Conservation (phyloP, 2,329 filamentous ascomycete genomes). For the Basipetospora chlamydospora region DNA sequence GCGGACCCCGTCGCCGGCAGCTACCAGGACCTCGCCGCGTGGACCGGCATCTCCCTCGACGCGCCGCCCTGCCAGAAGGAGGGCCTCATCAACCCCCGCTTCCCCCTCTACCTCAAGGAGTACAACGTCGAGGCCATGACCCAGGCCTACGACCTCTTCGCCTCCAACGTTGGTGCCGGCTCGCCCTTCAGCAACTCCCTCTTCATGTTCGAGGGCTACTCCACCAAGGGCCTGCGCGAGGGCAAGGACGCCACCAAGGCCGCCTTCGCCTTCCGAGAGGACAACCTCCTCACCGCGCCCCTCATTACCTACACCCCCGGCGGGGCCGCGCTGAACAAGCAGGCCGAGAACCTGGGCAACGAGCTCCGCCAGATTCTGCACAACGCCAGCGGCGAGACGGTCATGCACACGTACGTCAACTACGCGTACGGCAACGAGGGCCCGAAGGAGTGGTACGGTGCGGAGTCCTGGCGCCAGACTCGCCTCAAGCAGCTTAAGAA, state of each 20-base stretch:
- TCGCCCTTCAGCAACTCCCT: constrained; percentile 19
- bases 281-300: constrained; percentile 26
- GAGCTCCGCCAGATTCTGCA: constrained; percentile 22
- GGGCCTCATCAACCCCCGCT: constrained; percentile 23
- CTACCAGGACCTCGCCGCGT: constrained; percentile 28
- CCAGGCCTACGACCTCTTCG: constrained; percentile 19
- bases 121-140: constrained; percentile 20
- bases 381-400: constrained; percentile 15
- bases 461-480: constrained; percentile 27
- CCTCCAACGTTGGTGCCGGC: constrained; percentile 8
- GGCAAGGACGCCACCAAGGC: constrained; percentile 19
- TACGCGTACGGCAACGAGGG: constrained; percentile 35
- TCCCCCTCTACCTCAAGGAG: constrained; percentile 26
- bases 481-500: constrained; percentile 28
- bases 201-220: constrained; percentile 43
- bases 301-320: constrained; percentile 21
- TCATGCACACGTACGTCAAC: constrained; percentile 31
- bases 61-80: constrained; percentile 25
- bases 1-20: constrained; percentile 19
- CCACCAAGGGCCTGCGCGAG: constrained; percentile 25
- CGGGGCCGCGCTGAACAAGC: constrained; percentile 16
- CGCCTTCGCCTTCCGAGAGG: constrained; percentile 30
- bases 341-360: constrained; percentile 21
- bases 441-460: constrained; percentile 27
- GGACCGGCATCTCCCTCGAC: constrained; percentile 23